Evolutionary conservation across 2,329 filamentous ascomycete species (phyloP).

Genomic region (Colletotrichum scovillei): DNA sequence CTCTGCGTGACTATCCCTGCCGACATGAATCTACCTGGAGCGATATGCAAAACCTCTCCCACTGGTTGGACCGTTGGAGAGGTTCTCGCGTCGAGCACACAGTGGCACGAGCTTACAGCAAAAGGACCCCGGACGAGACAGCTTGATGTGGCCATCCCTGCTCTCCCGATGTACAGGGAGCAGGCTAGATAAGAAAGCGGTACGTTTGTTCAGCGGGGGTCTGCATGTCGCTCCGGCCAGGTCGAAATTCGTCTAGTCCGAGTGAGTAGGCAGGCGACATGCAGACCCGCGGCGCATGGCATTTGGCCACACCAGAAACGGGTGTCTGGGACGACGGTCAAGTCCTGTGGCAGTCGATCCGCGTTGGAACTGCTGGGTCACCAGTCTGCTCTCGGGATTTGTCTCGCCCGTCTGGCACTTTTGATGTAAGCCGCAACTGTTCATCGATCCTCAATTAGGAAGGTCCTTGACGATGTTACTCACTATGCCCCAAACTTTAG

Average conservation of each 20-base stretch:
- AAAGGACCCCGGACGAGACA: not conserved
- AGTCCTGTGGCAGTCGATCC: not conserved
- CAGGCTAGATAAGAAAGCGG: not conserved
- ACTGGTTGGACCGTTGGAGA: not conserved
- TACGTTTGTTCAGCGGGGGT: conserved; percentile 15
- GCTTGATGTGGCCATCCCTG: not conserved
- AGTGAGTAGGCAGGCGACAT: too few species aligned
- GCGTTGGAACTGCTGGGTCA: not conserved
- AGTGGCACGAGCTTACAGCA: conserved; percentile 1
- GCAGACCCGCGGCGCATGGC: not conserved
- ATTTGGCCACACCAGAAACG: not conserved
- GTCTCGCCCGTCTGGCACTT: conserved; percentile 4
- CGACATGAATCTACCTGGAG: not conserved
- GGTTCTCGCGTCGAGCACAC: not conserved
- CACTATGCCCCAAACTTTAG: not conserved
- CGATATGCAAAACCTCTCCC: not conserved
- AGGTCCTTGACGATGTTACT: not conserved
- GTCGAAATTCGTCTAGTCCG: not conserved
- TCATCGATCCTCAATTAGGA: conserved; percentile 14
- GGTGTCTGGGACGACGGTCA: not conserved
- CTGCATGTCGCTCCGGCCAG: not conserved
- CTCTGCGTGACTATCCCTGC: not conserved
- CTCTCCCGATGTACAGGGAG: conserved; percentile 1
- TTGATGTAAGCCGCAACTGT: conserved; percentile 17
- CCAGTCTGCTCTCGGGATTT: not conserved